phyloP scores from a whole-genome alignment of 2,329 filamentous ascomycete genomes.

The Leptodontidium sp. region DNA sequence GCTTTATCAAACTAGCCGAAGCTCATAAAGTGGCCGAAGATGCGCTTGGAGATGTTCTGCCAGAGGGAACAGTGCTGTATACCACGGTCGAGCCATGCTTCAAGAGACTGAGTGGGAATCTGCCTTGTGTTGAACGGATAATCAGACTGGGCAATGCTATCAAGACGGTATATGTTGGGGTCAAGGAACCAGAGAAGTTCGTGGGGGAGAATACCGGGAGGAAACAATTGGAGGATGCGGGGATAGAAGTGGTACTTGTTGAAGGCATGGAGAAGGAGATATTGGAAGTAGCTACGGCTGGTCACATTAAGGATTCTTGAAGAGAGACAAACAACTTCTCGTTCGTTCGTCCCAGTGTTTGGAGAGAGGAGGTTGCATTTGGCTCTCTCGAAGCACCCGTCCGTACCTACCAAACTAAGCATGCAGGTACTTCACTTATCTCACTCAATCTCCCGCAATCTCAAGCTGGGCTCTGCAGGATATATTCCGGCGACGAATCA shows the following conservation, averaged over 20 bases:
- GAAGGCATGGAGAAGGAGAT: conserved; percentile 83
- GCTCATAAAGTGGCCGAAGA: conserved; percentile 60
- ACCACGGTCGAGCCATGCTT: conserved; percentile 93
- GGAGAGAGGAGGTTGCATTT: neutral
- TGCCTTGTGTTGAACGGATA: conserved; percentile 82
- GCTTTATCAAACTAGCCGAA: conserved; percentile 75
- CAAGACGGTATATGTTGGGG: conserved; percentile 83
- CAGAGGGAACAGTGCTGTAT: conserved; percentile 71
- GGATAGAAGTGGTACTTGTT: conserved; percentile 78
- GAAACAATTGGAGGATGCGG: conserved; percentile 72
- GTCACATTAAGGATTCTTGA: conserved; percentile 60
- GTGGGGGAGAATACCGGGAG: conserved; percentile 83
- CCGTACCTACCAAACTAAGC: neutral
- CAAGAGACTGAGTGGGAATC: conserved; percentile 75
- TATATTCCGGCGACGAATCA: neutral
- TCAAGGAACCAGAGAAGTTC: conserved; percentile 90
- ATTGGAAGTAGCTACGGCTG: conserved; percentile 80
- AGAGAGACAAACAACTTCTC: neutral
- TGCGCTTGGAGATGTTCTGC: conserved; percentile 59
- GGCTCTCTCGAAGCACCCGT: neutral
- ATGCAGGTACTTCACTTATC: conserved; percentile 3
- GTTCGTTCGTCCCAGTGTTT: neutral
- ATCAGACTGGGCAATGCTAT: conserved; percentile 64
- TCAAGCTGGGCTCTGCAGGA: neutral
- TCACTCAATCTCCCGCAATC: neutral